These are phyloP conservation scores for Geosmithia flava DNA, from an alignment of 2,329 filamentous ascomycete genomes.

Conservation along the genomic window DNA sequence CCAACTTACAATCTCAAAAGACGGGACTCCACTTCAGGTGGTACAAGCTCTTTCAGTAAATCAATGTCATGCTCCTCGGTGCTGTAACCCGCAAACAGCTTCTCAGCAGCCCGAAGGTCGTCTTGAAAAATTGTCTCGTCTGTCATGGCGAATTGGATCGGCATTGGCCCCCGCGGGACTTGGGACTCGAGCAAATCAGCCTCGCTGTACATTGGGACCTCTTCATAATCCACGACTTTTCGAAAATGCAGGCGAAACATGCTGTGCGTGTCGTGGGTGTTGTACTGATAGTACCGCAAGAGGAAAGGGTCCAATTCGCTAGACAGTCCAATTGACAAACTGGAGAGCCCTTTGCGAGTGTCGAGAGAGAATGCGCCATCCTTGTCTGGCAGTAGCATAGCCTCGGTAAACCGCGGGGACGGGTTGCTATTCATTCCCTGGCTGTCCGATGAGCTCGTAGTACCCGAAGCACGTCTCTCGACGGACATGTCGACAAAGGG, in stretches of 20 bases:
- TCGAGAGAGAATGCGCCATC: slow-evolving; percentile 5
- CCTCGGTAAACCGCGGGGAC: too few species aligned
- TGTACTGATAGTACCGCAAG: slow-evolving; percentile 9
- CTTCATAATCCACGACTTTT: slow-evolving; percentile 7
- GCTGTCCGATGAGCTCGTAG: background rate
- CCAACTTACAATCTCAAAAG: slow-evolving; percentile 6
- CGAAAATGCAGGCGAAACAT: slow-evolving; percentile 12
- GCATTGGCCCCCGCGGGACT: background rate
- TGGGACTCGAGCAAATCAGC: background rate
- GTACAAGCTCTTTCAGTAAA: slow-evolving; percentile 7
- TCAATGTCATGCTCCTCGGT: slow-evolving; percentile 7
- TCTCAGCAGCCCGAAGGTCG: slow-evolving; percentile 7
- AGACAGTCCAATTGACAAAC: slow-evolving; percentile 10
- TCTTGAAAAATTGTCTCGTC: slow-evolving; percentile 11
- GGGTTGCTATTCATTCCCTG: background rate
- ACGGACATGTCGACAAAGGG: background rate
- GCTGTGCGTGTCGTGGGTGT: slow-evolving; percentile 8
- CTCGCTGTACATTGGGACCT: slow-evolving; percentile 1
- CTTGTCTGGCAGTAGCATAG: too few species aligned
- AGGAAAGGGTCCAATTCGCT: slow-evolving; percentile 12
- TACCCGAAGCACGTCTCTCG: background rate
- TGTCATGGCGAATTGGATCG: slow-evolving; percentile 8
- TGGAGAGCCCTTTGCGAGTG: slow-evolving; percentile 7
- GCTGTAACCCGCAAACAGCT: slow-evolving; percentile 3
- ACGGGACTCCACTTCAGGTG: slow-evolving; percentile 6